Percentiles rank a stretch among this genome's conserved stretches.
These are phyloP conservation scores for Pichia manshurica DNA, from an alignment of 805 yeast genomes.

Conservation along the genomic window DNA sequence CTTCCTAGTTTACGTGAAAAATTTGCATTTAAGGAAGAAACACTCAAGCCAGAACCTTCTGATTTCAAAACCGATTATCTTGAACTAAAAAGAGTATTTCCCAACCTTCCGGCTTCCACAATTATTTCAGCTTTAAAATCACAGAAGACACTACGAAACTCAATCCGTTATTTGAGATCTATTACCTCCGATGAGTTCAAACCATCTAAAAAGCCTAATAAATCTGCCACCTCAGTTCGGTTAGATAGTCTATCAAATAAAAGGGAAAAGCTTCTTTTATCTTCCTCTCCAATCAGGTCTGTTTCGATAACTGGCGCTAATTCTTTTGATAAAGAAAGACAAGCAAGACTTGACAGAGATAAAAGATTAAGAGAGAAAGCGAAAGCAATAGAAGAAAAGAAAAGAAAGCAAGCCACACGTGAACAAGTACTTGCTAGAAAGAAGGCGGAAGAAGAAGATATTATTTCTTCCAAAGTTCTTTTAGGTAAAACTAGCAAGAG, in stretches of 20 bases:
- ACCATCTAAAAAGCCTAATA: neutral
- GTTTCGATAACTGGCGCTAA: neutral
- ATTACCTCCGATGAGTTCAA: neutral
- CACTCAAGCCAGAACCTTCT: neutral
- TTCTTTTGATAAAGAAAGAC: neutral
- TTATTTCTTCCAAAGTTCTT: slow-evolving; percentile 27
- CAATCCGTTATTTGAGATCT: slow-evolving; percentile 25
- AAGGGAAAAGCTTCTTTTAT: slow-evolving; percentile 14
- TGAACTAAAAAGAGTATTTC: slow-evolving; percentile 30
- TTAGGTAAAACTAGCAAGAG: slow-evolving; percentile 16
- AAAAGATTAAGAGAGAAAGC: slow-evolving; percentile 1
- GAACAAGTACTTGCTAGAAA: slow-evolving; percentile 10
- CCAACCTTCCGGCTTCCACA: slow-evolving; percentile 26
- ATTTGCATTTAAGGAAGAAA: slow-evolving; percentile 32
- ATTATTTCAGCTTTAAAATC: slow-evolving; percentile 29
- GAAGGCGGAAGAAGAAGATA: slow-evolving; percentile 18
- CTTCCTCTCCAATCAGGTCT: slow-evolving; percentile 6
- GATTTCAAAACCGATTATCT: slow-evolving; percentile 21
- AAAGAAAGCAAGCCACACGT: neutral
- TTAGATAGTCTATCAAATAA: slow-evolving; percentile 9
- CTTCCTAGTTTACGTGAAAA: slow-evolving; percentile 35
- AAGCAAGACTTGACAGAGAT: neutral
- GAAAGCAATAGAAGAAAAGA: slow-evolving; percentile 7
- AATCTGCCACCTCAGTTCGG: neutral
- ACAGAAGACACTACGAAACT: slow-evolving; percentile 29